Percentiles rank a stretch among this genome's conserved stretches.
phyloP scores from a whole-genome alignment of 768 basidiomycete genomes.

The Arthromyces matolae region DNA sequence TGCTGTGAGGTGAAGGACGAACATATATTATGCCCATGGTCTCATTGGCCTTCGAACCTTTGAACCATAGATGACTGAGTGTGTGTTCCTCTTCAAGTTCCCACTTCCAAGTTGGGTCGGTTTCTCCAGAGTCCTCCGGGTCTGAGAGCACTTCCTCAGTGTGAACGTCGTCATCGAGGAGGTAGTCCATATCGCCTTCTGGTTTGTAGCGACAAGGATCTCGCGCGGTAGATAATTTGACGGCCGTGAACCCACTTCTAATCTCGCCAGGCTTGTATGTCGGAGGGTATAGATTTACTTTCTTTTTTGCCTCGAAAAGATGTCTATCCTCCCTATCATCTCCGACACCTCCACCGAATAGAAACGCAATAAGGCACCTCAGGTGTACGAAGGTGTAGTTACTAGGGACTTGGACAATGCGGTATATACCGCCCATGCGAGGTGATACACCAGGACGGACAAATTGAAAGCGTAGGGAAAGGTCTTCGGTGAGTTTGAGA shows the following conservation, averaged over 20 bases:
- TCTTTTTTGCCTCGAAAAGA: constrained; percentile 57
- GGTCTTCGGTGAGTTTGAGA: constrained; percentile 55
- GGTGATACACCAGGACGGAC: constrained; percentile 32
- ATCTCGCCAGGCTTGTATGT: constrained; percentile 51
- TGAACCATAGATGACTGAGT: constrained; percentile 56
- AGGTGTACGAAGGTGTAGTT: constrained; percentile 69
- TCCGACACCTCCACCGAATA: constrained; percentile 42
- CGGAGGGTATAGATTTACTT: constrained; percentile 36
- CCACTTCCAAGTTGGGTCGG: constrained; percentile 58
- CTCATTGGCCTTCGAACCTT: constrained; percentile 35
- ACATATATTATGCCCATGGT: constrained; percentile 70
- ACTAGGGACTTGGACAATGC: constrained; percentile 65
- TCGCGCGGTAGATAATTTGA: constrained; percentile 47
- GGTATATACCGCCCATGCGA: constrained; percentile 49
- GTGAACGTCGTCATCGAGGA: constrained; percentile 25
- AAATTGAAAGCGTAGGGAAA: constrained; percentile 62
- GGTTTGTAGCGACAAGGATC: constrained; percentile 49
- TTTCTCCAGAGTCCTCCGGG: constrained; percentile 27
- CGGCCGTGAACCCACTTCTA: constrained; percentile 42
- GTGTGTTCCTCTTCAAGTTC: constrained; percentile 66
- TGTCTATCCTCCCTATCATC: constrained; percentile 37
- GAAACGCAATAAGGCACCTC: constrained; percentile 55
- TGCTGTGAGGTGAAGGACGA: constrained; percentile 21
- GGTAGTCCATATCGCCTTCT: constrained; percentile 24
- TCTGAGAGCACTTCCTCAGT: constrained; percentile 24